Evolutionary conservation across 805 yeast genomes (phyloP), one percentile per base, ranked within the genome.

Genomic region (Lipomyces mesembrius): DNA sequence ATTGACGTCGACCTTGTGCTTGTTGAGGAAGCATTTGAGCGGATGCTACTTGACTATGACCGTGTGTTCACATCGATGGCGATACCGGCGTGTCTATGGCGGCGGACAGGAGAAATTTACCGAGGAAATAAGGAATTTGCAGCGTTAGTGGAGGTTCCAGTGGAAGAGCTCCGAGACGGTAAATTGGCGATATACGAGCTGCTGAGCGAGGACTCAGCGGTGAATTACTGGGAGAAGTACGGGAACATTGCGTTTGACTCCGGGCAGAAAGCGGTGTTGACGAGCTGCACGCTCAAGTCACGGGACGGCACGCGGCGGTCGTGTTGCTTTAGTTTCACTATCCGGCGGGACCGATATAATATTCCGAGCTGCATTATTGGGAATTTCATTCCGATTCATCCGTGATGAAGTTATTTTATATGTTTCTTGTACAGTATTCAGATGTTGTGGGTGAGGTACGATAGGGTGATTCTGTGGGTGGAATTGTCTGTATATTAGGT

Each of bases 91-190:
- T 94, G 98, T 79, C 82, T 94, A 35, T 94, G 98, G 98, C 82
- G 98, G 76, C 87, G 98, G 73, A 93, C 98, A 0, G 98, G 98
- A 1, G 98, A 94, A 72, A 94, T 94, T 2, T 94, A 91, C 74
- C 79, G 98, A 68, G 98, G 97, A 0, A 94, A 94, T 77, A 92
- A 93, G 76, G 98, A 94, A 76, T 94, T 94, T 84, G 98, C 98
- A 0, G 89, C 93, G 1, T 78, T 94, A 63, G 97, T 94, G 1
- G 97, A 92, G 25, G 96, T 91, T 29, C 85, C 87, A 35, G 91
- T 94, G 1, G 98, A 93, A 75, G 97, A 92, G 75, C 79, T 94
- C 74, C 87, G 95, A 70, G 97, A 94, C 77, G 98, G 98, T 11
- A 90, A 89, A 73, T 79, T 92, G 71, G 95, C 98, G 0, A 91